A percentile compares a stretch with the other conserved stretches of the same genome.
phyloP scores from a whole-genome alignment of 2,329 filamentous ascomycete genomes.

The Fusarium pseudocircinatum region DNA sequence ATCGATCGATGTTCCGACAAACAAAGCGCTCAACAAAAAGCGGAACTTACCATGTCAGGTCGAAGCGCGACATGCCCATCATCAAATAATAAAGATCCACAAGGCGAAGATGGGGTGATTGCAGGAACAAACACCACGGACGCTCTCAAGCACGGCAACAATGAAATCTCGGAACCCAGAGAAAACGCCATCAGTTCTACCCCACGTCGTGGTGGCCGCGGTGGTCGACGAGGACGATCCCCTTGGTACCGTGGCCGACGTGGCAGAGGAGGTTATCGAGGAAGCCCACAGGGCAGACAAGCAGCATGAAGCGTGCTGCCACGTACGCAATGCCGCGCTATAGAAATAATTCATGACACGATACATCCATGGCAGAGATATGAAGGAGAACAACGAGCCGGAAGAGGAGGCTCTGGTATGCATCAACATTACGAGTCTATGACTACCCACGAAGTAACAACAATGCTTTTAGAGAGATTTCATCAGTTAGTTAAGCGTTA shows the following conservation, averaged over 20 bases:
- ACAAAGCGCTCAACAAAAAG: neutral
- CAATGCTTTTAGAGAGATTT: neutral
- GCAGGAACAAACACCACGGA: neutral
- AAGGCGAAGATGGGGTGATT: neutral
- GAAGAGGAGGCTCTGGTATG: neutral
- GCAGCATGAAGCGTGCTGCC: neutral
- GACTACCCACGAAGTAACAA: neutral
- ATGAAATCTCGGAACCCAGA: conserved; percentile 12
- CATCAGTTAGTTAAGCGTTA: neutral
- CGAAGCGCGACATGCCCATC: neutral
- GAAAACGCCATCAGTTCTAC: neutral
- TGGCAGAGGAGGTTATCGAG: conserved; percentile 34
- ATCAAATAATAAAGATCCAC: neutral
- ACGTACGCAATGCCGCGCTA: neutral
- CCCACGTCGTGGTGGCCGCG: conserved; percentile 32
- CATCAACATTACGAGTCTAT: neutral
- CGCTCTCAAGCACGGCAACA: conserved; percentile 6
- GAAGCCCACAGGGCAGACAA: neutral
- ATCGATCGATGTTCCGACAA: neutral
- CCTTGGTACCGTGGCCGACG: conserved; percentile 43
- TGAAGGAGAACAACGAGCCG: neutral
- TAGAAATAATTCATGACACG: neutral
- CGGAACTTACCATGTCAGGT: neutral
- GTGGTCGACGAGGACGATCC: conserved; percentile 40
- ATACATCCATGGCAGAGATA: neutral